phyloP scores from a whole-genome alignment of 2,329 filamentous ascomycete species.

The Beauveria sp. region DNA sequence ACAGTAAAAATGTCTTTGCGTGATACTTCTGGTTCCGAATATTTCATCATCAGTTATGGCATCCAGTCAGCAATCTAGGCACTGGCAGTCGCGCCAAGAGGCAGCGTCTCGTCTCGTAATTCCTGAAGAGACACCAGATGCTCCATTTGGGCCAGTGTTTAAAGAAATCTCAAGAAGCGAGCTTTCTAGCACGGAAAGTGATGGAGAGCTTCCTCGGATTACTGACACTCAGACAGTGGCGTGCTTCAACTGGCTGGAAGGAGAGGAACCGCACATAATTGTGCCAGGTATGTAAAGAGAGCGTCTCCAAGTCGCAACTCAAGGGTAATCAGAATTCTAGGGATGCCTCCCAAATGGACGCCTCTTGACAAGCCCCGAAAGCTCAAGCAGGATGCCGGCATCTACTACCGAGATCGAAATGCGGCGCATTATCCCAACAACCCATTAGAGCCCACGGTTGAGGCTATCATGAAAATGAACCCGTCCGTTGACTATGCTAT shows the following conservation, averaged over 20 bases:
- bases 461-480: constrained; percentile 25
- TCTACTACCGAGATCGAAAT: constrained; percentile 48
- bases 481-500: too few relatives aligned
- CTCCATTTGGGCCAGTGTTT: neutral
- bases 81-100: neutral
- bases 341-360: neutral
- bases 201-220: neutral
- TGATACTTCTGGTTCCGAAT: too few relatives aligned
- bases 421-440: constrained; percentile 41
- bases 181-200: neutral
- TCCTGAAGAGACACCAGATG: neutral
- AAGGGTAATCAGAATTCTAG: neutral
- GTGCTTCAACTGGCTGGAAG: neutral
- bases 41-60: neutral
- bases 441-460: constrained; percentile 42
- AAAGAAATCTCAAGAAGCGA: neutral
- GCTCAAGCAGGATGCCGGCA: constrained; percentile 37
- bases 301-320: neutral
- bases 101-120: neutral
- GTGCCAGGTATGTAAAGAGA: neutral
- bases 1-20: too few relatives aligned
- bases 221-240: neutral
- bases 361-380: constrained; percentile 6
- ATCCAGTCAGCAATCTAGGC: neutral
- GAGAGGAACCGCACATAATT: neutral